Percentiles rank a stretch among this genome's conserved stretches.
Conservation (phyloP, 2,329 filamentous ascomycete genomes). For the Cladosporium sp. region DNA sequence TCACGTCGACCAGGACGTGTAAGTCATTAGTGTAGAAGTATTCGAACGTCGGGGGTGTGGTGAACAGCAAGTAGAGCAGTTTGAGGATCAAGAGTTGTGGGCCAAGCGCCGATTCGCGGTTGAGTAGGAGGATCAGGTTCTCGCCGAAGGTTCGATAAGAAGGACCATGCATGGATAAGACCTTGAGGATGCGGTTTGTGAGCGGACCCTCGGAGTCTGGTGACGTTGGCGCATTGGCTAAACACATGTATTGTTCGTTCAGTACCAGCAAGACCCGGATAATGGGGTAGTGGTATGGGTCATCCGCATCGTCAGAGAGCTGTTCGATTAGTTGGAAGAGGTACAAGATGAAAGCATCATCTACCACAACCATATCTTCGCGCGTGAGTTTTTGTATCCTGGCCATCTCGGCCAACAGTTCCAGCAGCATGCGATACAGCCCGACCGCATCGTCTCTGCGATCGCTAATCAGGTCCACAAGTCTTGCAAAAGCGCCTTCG, state of each 20-base stretch:
- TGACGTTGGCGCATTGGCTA: slow-evolving; percentile 56
- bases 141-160: slow-evolving; percentile 92
- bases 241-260: slow-evolving; percentile 93
- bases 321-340: slow-evolving; percentile 86
- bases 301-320: slow-evolving; percentile 77
- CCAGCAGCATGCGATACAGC: slow-evolving; percentile 75
- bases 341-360: slow-evolving; percentile 76
- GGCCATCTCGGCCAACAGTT: slow-evolving; percentile 94
- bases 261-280: slow-evolving; percentile 92
- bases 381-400: slow-evolving; percentile 75
- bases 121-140: slow-evolving; percentile 91
- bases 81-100: slow-evolving; percentile 95
- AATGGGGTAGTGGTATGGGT: slow-evolving; percentile 93
- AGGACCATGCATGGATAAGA: slow-evolving; percentile 74
- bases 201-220: slow-evolving; percentile 46
- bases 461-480: slow-evolving; percentile 74
- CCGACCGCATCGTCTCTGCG: slow-evolving; percentile 59
- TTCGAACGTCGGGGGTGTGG: slow-evolving; percentile 83
- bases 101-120: slow-evolving; percentile 88
- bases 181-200: slow-evolving; percentile 91
- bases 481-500: slow-evolving; percentile 75
- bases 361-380: slow-evolving; percentile 65
- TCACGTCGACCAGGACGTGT: slow-evolving; percentile 88
- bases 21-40: slow-evolving; percentile 99
- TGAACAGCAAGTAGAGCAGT: slow-evolving; percentile 90